Percentiles rank a stretch among this genome's conserved stretches.
Evolutionary conservation across 441 rosid species (phyloP).

Genomic region (Theobroma grandiflorum): DNA sequence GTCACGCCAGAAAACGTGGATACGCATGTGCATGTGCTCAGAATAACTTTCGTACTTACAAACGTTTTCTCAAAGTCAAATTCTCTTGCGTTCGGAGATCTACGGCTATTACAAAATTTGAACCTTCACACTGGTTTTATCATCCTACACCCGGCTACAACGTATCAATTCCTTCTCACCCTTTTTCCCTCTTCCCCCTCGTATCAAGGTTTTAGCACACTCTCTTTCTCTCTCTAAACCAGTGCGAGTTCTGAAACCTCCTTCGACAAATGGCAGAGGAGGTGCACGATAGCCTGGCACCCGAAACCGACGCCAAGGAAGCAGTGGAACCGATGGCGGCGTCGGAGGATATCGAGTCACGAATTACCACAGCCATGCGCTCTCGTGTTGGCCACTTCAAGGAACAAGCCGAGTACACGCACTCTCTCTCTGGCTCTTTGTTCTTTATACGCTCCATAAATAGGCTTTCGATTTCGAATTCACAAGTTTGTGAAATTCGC

Average conservation of each 20-base stretch:
- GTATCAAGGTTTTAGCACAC: constrained; percentile 19
- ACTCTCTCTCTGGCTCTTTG: constrained; percentile 17
- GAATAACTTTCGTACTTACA: too few species aligned
- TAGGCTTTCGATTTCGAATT: constrained; percentile 1
- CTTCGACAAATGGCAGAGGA: constrained; percentile 40
- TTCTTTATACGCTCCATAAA: neutral
- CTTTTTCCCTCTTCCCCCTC: neutral
- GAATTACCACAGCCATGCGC: constrained; percentile 70
- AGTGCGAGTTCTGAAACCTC: constrained; percentile 1
- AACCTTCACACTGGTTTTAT: neutral
- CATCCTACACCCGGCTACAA: neutral
- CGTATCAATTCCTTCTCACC: neutral
- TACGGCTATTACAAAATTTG: too few species aligned
- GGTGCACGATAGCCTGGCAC: constrained; percentile 25
- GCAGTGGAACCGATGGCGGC: constrained; percentile 8
- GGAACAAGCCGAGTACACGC: constrained; percentile 63
- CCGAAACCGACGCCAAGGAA: constrained; percentile 8
- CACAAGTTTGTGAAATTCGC: neutral
- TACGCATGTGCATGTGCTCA: too few species aligned
- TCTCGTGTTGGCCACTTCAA: constrained; percentile 73
- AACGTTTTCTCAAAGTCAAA: too few species aligned
- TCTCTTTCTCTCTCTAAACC: constrained; percentile 11
- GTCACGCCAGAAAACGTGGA: too few species aligned
- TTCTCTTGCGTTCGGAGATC: too few species aligned
- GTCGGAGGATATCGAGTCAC: constrained; percentile 52